Evolutionary conservation across 1,284 basidiomycete species (phyloP).

Genomic region (Melampsora abietis-canadensis): DNA sequence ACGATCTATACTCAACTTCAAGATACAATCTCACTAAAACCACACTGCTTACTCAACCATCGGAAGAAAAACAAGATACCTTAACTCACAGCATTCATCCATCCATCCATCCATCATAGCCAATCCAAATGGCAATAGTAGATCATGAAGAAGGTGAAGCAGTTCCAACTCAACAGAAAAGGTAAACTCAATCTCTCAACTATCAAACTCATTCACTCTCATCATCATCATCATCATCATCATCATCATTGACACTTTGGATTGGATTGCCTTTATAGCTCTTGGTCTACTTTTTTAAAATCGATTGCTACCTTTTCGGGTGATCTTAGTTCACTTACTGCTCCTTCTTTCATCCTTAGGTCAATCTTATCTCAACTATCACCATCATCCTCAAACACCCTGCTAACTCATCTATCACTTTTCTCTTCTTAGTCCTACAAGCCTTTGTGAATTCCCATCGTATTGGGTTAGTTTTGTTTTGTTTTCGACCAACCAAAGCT

Average conservation of each 20-base stretch:
- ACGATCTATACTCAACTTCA: no score
- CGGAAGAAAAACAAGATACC: no score
- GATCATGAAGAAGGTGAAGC: neutral
- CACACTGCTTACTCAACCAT: no score
- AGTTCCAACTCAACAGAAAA: conserved; percentile 20
- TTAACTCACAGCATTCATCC: neutral
- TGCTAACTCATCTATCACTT: no score
- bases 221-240: neutral
- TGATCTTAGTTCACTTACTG: conserved; percentile 88
- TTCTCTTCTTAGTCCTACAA: conserved; percentile 44
- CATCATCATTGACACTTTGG: neutral
- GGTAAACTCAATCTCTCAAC: neutral
- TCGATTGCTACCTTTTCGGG: conserved; percentile 75
- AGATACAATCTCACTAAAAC: no score
- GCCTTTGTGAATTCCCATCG: conserved; percentile 50
- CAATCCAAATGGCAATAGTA: neutral
- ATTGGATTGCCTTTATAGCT: neutral
- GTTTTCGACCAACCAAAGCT: no score
- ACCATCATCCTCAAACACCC: no score
- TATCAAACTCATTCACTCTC: neutral
- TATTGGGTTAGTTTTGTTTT: conserved; percentile 46
- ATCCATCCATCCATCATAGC: neutral
- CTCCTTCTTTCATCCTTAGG: conserved; percentile 63
- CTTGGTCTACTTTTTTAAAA: conserved; percentile 36
- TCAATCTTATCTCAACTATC: no score